Conservation (phyloP, 768 basidiomycete species). For the Suillus spraguei region DNA sequence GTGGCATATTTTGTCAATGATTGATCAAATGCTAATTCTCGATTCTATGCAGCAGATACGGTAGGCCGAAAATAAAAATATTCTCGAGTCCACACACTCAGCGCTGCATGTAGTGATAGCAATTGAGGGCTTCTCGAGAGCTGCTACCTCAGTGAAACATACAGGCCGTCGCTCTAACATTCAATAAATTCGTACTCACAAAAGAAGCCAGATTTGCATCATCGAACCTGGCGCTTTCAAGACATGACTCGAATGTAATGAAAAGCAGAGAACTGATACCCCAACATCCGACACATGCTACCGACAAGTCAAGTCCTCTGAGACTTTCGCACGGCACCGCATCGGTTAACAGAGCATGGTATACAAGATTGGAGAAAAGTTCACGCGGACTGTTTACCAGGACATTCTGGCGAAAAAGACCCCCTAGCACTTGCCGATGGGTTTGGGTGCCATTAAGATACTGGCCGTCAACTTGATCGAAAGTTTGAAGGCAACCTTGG, state of each 20-base stretch:
- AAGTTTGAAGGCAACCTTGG: background rate
- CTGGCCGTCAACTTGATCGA: slow-evolving; percentile 2
- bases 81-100: no score
- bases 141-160: slow-evolving; percentile 46
- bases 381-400: no score
- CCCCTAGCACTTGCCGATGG: slow-evolving; percentile 18
- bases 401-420: background rate
- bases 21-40: slow-evolving; percentile 15
- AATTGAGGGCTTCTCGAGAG: slow-evolving; percentile 36
- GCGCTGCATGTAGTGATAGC: no score
- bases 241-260: no score
- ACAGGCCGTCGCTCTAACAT: slow-evolving; percentile 13
- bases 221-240: no score
- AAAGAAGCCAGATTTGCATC: background rate
- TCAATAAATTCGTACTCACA: background rate
- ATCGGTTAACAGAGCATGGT: no score
- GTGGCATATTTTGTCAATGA: slow-evolving; percentile 6
- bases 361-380: no score
- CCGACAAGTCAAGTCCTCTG: background rate
- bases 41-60: slow-evolving; percentile 19
- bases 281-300: background rate
- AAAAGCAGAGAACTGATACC: no score
- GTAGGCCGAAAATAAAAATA: slow-evolving; percentile 14
- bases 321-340: no score
- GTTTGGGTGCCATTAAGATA: slow-evolving; percentile 15